Base-by-base conservation (phyloP, 345 rosid species). In the Raphanus sativus region DNA sequence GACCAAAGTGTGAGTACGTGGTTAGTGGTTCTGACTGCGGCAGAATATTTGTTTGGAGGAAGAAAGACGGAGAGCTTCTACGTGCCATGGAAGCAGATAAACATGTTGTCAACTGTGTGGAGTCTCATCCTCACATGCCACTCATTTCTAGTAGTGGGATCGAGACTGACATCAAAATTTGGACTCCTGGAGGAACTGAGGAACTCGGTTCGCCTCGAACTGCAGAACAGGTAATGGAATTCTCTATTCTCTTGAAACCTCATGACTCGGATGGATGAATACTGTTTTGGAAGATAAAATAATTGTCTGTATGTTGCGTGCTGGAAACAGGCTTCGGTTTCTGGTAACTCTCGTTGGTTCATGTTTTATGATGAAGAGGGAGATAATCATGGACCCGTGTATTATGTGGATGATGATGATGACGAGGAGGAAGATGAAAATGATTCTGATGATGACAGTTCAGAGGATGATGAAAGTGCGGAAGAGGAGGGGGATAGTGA, bases 1-100 rank as follows among this genome's bases (percentile, higher is more conserved):
- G 98, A 76, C 98, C 98, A 9, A 84, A 81, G 75, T 88, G 90
- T 15, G 98, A 94, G 77, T 94, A 90, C 83, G 98, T 94, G 82
- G 89, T 86, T 62, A 94, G 98, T 25, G 98, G 98, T 28, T 94
- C 97, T 24, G 99, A 94, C 76, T 90, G 98, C 75, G 97, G 98
- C 29, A 84, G 91, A 54, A 84, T 92, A 68, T 94, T 94, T 76
- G 86, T 94, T 9, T 92, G 98, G 98, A 88, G 86, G 88, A 94
- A 89, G 81, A 89, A 86, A 75, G 89, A 86, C 10, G 98, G 98
- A 71, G 86, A 87, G 82, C 91, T 94, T 33, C 68, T 94, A 67
- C 94, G 90, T 80, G 94, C 86, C 38, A 89, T 95, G 83, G 87
- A 86, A 86, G 98, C 91, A 40, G 99, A 89, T 81, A 86, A 62